phyloP scores from a whole-genome alignment of 2,329 filamentous ascomycete genomes.

The Albophoma yamanashiensis region DNA sequence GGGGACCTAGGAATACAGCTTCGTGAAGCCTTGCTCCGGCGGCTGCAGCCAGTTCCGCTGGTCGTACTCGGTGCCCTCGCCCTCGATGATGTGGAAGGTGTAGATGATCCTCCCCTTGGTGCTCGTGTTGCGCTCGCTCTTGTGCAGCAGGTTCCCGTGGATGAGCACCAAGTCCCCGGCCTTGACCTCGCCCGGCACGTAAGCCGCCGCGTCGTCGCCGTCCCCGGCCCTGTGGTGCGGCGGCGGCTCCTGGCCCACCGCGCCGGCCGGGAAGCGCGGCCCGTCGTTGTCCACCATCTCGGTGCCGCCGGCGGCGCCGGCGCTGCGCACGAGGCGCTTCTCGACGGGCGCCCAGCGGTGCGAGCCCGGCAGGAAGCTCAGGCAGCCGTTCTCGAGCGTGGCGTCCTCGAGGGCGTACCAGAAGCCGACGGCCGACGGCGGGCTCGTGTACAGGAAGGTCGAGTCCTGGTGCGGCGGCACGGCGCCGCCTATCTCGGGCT shows the following conservation, averaged over 20 bases:
- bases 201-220: slow-evolving; percentile 36
- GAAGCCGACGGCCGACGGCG: slow-evolving; percentile 83
- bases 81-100: slow-evolving; percentile 95
- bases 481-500: slow-evolving; percentile 87
- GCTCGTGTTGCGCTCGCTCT: slow-evolving; percentile 88
- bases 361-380: slow-evolving; percentile 76
- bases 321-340: slow-evolving; percentile 63
- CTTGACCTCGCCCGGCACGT: slow-evolving; percentile 78
- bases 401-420: slow-evolving; percentile 97
- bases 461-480: slow-evolving; percentile 89
- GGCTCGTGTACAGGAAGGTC: slow-evolving; percentile 83
- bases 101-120: slow-evolving; percentile 86
- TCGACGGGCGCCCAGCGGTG: slow-evolving; percentile 63
- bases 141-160: slow-evolving; percentile 90
- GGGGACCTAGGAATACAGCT: slow-evolving; percentile 32
- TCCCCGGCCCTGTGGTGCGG: slow-evolving; percentile 16
- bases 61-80: slow-evolving; percentile 64
- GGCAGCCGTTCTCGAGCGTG: slow-evolving; percentile 73
- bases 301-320: slow-evolving; percentile 45
- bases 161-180: slow-evolving; percentile 87
- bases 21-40: slow-evolving; percentile 68
- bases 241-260: slow-evolving; percentile 25
- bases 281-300: slow-evolving; percentile 64
- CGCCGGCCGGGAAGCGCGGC: slow-evolving; percentile 46
- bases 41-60: slow-evolving; percentile 89